Conservation (phyloP, 179 eudicot species). For the Sideroxylon spinosum region DNA sequence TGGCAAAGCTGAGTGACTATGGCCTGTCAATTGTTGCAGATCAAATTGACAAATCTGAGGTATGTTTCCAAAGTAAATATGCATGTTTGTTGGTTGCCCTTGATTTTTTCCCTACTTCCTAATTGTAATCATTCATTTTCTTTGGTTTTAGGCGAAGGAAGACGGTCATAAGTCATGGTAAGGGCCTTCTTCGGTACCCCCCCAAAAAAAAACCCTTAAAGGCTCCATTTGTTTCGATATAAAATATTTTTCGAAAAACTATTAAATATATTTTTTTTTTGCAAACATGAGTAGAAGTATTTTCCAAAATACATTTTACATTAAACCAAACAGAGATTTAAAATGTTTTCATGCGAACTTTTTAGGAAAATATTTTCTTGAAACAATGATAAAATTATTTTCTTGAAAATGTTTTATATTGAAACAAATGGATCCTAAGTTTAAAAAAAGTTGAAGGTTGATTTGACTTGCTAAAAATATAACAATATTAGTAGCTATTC, state of each 20-base stretch:
- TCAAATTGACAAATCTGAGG: conserved; percentile 42
- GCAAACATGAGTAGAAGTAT: too few relatives aligned
- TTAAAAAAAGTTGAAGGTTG: background rate
- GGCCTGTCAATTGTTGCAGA: conserved; percentile 74
- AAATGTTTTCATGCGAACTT: too few relatives aligned
- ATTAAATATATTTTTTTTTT: too few relatives aligned
- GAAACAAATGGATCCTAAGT: background rate
- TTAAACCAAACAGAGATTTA: too few relatives aligned
- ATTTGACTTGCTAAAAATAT: background rate
- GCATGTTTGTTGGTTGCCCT: background rate
- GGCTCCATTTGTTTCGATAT: too few relatives aligned
- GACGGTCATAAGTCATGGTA: conserved; percentile 48
- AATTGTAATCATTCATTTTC: conserved; percentile 16
- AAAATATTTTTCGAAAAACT: too few relatives aligned
- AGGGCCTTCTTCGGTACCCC: background rate
- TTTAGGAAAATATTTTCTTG: too few relatives aligned
- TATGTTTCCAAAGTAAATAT: conserved; percentile 13
- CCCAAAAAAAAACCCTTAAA: too few relatives aligned
- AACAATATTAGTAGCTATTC: too few relatives aligned
- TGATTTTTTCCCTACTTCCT: background rate
- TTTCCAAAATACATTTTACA: too few relatives aligned
- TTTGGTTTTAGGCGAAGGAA: conserved; percentile 41
- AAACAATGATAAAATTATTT: too few relatives aligned
- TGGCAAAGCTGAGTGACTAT: conserved; percentile 80
- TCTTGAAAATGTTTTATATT: too few relatives aligned